phyloP scores from a whole-genome alignment of 495 filamentous ascomycete genomes.

The Podospora sp. region DNA sequence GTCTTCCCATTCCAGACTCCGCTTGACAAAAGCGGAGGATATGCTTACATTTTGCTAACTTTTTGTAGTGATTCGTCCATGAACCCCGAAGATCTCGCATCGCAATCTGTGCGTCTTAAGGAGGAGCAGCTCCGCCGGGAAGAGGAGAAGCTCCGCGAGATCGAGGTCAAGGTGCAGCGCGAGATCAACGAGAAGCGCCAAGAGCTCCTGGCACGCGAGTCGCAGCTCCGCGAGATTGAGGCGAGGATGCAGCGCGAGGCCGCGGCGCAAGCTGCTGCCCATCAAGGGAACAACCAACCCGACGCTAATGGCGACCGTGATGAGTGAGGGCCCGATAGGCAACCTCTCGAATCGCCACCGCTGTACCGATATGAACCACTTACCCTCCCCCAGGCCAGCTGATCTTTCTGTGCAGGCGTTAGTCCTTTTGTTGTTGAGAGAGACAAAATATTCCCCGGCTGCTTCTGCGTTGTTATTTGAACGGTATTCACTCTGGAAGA shows the following conservation, averaged over 20 bases:
- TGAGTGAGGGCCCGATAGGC: constrained; percentile 30
- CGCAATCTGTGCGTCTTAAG: constrained; percentile 96
- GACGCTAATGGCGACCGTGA: constrained; percentile 55
- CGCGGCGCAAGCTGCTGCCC: constrained; percentile 39
- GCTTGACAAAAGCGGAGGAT: not conserved
- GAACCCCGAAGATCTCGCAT: constrained; percentile 96
- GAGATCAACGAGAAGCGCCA: constrained; percentile 99
- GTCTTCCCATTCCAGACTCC: constrained; percentile 41
- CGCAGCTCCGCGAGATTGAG: constrained; percentile 92
- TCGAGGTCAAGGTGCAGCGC: constrained; percentile 97
- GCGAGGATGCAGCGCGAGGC: constrained; percentile 61
- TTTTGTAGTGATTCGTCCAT: constrained; percentile 72
- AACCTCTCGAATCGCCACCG: constrained; percentile 16
- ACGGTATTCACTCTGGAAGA: constrained; percentile 33
- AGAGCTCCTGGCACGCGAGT: constrained; percentile 95
- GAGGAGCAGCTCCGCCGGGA: constrained; percentile 98
- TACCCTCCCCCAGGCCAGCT: constrained; percentile 23
- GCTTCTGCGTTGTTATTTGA: constrained; percentile 34
- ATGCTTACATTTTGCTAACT: constrained; percentile 37
- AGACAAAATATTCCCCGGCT: constrained; percentile 44
- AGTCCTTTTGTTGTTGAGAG: constrained; percentile 40
- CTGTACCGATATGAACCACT: constrained; percentile 29
- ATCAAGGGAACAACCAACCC: constrained; percentile 36
- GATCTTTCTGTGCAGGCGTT: constrained; percentile 42
- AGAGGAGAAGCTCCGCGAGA: constrained; percentile 99